Conservation (phyloP, 1,284 basidiomycete species). For the Marasmius oreades region DNA sequence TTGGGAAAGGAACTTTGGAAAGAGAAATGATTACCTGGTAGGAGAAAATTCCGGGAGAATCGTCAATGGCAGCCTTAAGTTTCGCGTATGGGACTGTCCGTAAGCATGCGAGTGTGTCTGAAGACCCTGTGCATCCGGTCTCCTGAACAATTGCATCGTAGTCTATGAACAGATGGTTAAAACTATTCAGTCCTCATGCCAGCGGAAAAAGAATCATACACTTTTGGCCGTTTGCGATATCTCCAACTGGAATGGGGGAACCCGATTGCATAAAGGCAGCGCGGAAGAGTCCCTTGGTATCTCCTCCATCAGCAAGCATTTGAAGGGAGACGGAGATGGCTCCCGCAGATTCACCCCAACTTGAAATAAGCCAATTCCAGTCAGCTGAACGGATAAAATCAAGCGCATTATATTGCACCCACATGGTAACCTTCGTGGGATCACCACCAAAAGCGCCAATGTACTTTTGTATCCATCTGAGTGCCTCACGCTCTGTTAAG, state of each 20-base stretch:
- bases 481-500: conserved; percentile 44
- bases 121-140: conserved; percentile 38
- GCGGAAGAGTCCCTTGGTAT: conserved; percentile 47
- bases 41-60: conserved; percentile 38
- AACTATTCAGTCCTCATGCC: not conserved
- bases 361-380: conserved; percentile 20
- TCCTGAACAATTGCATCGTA: conserved; percentile 44
- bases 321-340: conserved; percentile 49
- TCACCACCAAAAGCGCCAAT: conserved; percentile 64
- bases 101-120: conserved; percentile 48
- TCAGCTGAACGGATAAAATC: not conserved
- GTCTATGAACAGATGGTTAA: conserved; percentile 13
- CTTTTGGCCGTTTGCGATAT: conserved; percentile 36
- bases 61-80: conserved; percentile 41
- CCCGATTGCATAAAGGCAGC: conserved; percentile 53
- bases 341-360: conserved; percentile 59
- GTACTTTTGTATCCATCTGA: conserved; percentile 67
- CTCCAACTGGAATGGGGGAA: conserved; percentile 38
- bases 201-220: not conserved
- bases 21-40: conserved; percentile 36
- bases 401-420: conserved; percentile 22
- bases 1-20: not conserved
- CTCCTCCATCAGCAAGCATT: conserved; percentile 48
- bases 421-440: conserved; percentile 55
- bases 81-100: conserved; percentile 37